Percentiles rank a stretch among this genome's conserved stretches.
Evolutionary conservation across 371 early-diverging fungal species (phyloP).

Genomic region (Blakeslea trispora): DNA sequence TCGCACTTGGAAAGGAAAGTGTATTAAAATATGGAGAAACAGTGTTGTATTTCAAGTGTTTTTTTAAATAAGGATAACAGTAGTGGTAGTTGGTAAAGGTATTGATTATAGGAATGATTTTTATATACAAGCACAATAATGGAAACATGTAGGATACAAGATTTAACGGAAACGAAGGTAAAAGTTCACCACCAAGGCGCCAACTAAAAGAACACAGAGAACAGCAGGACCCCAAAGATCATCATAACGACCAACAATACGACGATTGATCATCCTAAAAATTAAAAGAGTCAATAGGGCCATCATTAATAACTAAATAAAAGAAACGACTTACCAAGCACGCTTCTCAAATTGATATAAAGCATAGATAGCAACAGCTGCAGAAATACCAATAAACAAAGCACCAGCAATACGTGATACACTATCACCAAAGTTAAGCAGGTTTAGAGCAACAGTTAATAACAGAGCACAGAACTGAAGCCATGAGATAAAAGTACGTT

Average conservation of each 20-base stretch:
- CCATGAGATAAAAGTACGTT: constrained; percentile 97
- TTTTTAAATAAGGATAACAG: too few species aligned
- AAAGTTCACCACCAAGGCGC: constrained; percentile 49
- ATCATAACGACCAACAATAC: constrained; percentile 66
- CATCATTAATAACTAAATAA: constrained; percentile 9
- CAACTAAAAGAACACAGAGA: constrained; percentile 83
- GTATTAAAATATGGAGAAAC: too few species aligned
- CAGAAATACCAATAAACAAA: constrained; percentile 65
- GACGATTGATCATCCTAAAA: constrained; percentile 64
- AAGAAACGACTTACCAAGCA: constrained; percentile 45
- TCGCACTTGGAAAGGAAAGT: too few species aligned
- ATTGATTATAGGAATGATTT: too few species aligned
- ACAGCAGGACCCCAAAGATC: constrained; percentile 80
- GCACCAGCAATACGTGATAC: constrained; percentile 74
- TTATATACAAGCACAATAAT: not conserved
- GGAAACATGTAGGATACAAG: not conserved
- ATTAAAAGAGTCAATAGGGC: constrained; percentile 31
- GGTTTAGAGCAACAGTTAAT: constrained; percentile 75
- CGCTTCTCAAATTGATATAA: constrained; percentile 92
- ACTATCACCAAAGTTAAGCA: constrained; percentile 86
- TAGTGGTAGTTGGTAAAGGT: too few species aligned
- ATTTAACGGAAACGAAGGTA: constrained; percentile 52
- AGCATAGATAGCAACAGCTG: constrained; percentile 50
- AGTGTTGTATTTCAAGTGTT: too few species aligned
- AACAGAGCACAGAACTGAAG: constrained; percentile 78